Percentiles rank a stretch among this genome's conserved stretches.
phyloP scores from a whole-genome alignment of 352 stramenopile species.

The Pythium vanterpoolii region DNA sequence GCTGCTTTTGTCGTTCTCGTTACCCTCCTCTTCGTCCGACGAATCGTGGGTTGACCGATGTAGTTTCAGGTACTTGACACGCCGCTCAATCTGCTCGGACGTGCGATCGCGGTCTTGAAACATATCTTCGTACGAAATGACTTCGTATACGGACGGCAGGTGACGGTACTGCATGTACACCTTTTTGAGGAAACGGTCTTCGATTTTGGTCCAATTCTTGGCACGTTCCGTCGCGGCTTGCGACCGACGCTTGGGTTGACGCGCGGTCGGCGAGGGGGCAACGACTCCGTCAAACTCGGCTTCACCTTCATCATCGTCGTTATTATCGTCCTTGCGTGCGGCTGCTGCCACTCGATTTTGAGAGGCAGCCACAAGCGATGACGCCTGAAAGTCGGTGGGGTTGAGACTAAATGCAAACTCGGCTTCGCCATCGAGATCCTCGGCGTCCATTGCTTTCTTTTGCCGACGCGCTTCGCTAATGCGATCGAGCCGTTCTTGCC shows the following conservation, averaged over 20 bases:
- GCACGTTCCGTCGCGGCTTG: constrained; percentile 43
- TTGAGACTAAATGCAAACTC: constrained; percentile 76
- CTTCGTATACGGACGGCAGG: constrained; percentile 80
- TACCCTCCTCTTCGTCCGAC: constrained; percentile 36
- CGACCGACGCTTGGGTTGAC: constrained; percentile 24
- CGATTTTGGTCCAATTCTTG: constrained; percentile 82
- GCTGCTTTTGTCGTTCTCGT: constrained; percentile 24
- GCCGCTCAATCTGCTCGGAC: constrained; percentile 79
- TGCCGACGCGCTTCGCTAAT: constrained; percentile 67
- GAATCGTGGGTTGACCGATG: constrained; percentile 70
- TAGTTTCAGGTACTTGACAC: constrained; percentile 80
- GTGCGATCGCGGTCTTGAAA: constrained; percentile 85
- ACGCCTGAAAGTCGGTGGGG: constrained; percentile 57
- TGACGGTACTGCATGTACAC: constrained; percentile 78
- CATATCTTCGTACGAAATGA: constrained; percentile 89
- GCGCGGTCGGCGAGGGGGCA: constrained; percentile 13
- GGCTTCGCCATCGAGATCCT: constrained; percentile 76
- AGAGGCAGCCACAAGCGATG: constrained; percentile 31
- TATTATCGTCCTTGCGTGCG: not conserved
- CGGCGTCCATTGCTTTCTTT: constrained; percentile 64
- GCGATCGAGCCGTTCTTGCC: constrained; percentile 48
- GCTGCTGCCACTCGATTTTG: not conserved
- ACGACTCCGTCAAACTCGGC: constrained; percentile 21
- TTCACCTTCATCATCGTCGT: constrained; percentile 23
- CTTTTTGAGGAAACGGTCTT: constrained; percentile 79